A percentile compares a stretch with the other conserved stretches of the same genome.
Conservation (phyloP, 441 rosid species). For the Metrosideros polymorpha region DNA sequence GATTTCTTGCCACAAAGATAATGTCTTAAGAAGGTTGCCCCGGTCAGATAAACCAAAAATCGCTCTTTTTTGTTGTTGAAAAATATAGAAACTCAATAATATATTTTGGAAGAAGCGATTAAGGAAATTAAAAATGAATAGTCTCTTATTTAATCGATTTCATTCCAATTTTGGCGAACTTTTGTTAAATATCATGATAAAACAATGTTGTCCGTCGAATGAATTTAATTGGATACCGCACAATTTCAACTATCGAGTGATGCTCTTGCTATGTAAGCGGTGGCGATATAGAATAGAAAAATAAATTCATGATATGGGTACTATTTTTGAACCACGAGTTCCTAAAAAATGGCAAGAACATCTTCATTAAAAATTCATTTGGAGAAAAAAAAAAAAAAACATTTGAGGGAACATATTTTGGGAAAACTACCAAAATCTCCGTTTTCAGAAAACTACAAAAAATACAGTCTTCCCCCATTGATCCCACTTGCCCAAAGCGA, state of each 20-base stretch:
- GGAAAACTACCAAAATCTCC: background rate
- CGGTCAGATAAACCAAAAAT: background rate
- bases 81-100: background rate
- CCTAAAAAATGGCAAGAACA: background rate
- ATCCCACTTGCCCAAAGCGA: background rate
- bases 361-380: background rate
- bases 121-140: background rate
- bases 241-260: background rate
- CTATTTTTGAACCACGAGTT: background rate
- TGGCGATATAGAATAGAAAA: background rate
- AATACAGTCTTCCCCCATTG: background rate
- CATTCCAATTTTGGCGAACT: background rate
- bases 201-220: background rate
- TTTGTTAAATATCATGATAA: background rate
- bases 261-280: background rate
- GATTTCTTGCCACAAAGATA: background rate
- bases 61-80: background rate
- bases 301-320: background rate
- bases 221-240: background rate
- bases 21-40: background rate
- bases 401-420: background rate
- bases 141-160: background rate
- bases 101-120: background rate
- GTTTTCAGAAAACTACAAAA: background rate
- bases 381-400: background rate